These are phyloP conservation scores for Glycyrrhiza uralensis DNA, from an alignment of 306 rosid genomes.

Conservation along the genomic window DNA sequence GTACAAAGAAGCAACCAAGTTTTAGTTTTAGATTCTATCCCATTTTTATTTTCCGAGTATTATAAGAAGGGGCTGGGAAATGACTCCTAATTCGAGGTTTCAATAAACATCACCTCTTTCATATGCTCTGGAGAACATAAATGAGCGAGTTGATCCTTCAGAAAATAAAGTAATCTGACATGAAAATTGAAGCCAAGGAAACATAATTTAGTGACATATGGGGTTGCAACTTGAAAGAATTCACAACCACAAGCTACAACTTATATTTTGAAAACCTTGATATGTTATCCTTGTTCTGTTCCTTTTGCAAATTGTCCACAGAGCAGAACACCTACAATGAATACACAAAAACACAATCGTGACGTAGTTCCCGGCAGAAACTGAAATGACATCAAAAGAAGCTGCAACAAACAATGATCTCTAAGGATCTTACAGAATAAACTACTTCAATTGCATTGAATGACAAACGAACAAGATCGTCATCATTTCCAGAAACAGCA, in stretches of 20 bases:
- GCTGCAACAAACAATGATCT: not conserved
- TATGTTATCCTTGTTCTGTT: constrained; percentile 42
- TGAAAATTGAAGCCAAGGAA: constrained; percentile 26
- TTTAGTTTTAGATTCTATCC: constrained; percentile 35
- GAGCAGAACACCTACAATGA: constrained; percentile 60
- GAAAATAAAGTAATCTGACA: constrained; percentile 63
- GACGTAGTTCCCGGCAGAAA: not conserved
- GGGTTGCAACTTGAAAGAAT: not conserved
- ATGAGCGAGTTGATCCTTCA: constrained; percentile 42
- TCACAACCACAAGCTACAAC: not conserved
- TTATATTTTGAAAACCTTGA: constrained; percentile 44
- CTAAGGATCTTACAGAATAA: constrained; percentile 55
- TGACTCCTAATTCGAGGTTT: constrained; percentile 5
- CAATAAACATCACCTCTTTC: constrained; percentile 60
- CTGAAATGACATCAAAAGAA: not conserved
- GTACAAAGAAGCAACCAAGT: constrained; percentile 24
- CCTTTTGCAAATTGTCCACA: constrained; percentile 48
- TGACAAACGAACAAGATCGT: constrained; percentile 42
- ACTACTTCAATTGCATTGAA: constrained; percentile 48
- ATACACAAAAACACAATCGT: constrained; percentile 9
- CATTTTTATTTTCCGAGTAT: constrained; percentile 17
- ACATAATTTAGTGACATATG: constrained; percentile 25
- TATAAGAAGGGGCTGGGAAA: not conserved
- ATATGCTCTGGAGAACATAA: constrained; percentile 53
- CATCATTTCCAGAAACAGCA: constrained; percentile 43